Base-by-base conservation (phyloP, 2,329 filamentous ascomycete species). In the Beauveria brongniartii region DNA sequence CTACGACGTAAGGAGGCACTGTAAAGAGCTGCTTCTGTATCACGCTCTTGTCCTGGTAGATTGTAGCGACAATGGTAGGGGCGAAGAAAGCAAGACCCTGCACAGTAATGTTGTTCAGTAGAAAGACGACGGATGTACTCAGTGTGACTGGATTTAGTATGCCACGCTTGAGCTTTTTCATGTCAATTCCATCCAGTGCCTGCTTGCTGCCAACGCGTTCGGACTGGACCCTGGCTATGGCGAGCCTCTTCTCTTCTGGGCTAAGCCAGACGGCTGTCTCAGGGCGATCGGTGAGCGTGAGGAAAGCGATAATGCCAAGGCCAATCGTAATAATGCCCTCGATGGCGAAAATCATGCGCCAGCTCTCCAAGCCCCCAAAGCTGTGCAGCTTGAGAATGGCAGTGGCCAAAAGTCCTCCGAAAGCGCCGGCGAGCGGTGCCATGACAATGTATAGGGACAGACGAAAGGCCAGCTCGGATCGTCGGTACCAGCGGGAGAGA, bases 301-400 rank as follows among this genome's bases (percentile, higher is more conserved):
- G 65, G 69, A 89, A 88, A 1, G 81, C 73, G 41, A 90, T 75
- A 1, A 89, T n/a, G 0, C 80, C 78, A 0, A 90, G 70, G 0
- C 78, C 76, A 14, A 71, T 67, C 9, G 73, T 75, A 63, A 89
- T 80, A 65, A 89, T 83, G 43, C 87, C 87, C 69, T 90, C 87
- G 34, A 89, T 85, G 37, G 80, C 82, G 62, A 89, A 90, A 60
- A 89, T 87, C 85, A 88, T 88, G 7, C 85, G 76, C 87, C 86
- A 89, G 20, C 70, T 74, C 52, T 74, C 75, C 0, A 89, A 74
- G 10, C 75, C 70, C 12, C 84, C 86, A 63, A 89, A 83, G 62
- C 76, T 71, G 58, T 81, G 73, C 1, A 91, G 77, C 2, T 74
- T 84, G 22, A 90, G 76, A 64, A 91, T 90, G 1, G 75, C 87